Evolutionary conservation across 179 eudicot genomes (phyloP), one percentile per base, ranked within the genome.

Genomic region (Carnegiea gigantea): DNA sequence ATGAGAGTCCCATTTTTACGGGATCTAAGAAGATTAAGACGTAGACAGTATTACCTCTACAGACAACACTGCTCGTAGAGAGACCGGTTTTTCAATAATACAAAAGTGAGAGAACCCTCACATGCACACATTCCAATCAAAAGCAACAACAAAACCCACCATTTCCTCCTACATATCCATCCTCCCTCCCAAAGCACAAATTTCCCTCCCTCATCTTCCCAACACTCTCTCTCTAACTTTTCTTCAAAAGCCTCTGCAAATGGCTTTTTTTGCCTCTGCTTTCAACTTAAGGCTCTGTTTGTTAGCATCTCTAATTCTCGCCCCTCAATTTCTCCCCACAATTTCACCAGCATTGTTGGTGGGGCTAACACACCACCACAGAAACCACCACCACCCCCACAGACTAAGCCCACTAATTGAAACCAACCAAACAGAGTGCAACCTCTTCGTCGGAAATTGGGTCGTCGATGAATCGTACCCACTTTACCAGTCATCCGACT

Each of bases 401-500:
- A 36, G 60, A 30, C 21, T 76, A 59, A 67, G 70, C 70, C 84
- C 82, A 57, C 15, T 82, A 76, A 62, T 78, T 38, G 86, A 43
- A 11, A 49, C 82, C 24, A 93, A 95, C 77, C 88, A 80, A 60
- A 90, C 84, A 76, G 73, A 81, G 10, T 94, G 99, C 28, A 85
- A 90, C 79, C 70, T 94, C 53, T 95, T 94, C 82, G 78, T 84
- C n/a, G 99, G 99, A 70, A 78, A 71, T 70, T 95, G 99, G 99
- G 88, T 95, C 57, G 85, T 49, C 13, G 99, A 95, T 36, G 87
- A 87, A 5, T 78, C 93, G 23, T 91, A 89, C 84, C 95, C 97
- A 0, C 1, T 90, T 26, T 95, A 95, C 83, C 87, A 84, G 21
- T 86, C 86, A 49, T 85, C 89, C 75, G 80, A 87, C 28, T 95